A percentile compares a stretch with the other conserved stretches of the same genome.
Conservation (phyloP, 2,329 filamentous ascomycete species). For the Alternaria tenuissima region DNA sequence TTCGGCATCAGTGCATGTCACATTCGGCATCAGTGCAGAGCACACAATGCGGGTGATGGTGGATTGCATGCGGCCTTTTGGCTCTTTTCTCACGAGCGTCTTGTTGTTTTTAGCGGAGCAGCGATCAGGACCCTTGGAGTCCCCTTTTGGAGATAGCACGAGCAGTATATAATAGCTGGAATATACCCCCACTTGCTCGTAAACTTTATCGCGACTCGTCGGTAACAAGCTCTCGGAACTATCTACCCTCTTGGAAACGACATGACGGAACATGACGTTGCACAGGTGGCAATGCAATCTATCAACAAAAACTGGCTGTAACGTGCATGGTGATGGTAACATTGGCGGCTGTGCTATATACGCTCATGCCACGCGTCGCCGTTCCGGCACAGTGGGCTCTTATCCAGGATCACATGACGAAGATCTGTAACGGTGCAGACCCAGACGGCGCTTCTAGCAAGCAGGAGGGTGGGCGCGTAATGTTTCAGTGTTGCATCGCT, state of each 20-base stretch:
- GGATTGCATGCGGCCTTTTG: constrained; percentile 9
- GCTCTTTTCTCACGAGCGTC: constrained; percentile 14
- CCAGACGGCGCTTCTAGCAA: background rate
- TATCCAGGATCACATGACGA: constrained; percentile 8
- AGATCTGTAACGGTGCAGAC: background rate
- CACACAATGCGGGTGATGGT: constrained; percentile 1
- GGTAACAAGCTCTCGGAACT: background rate
- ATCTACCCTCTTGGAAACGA: background rate
- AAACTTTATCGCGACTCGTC: constrained; percentile 2
- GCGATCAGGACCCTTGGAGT: constrained; percentile 14
- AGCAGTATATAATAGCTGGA: constrained; percentile 34
- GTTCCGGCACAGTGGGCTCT: constrained; percentile 12
- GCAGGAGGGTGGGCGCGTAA: constrained; percentile 12
- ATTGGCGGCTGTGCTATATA: constrained; percentile 11
- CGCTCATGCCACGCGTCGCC: constrained; percentile 33
- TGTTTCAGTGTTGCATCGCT: constrained; percentile 11
- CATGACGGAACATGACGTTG: background rate
- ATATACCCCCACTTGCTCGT: constrained; percentile 24
- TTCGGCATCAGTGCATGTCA: background rate
- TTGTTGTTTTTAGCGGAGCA: constrained; percentile 24
- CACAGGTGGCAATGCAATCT: constrained; percentile 1
- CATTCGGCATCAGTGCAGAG: constrained; percentile 2
- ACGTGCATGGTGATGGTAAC: background rate
- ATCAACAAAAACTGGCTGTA: background rate
- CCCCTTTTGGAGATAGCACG: constrained; percentile 14